Evolutionary conservation across 768 basidiomycete species (phyloP), one percentile per base, ranked within the genome.

Genomic region (Terana coerulea): DNA sequence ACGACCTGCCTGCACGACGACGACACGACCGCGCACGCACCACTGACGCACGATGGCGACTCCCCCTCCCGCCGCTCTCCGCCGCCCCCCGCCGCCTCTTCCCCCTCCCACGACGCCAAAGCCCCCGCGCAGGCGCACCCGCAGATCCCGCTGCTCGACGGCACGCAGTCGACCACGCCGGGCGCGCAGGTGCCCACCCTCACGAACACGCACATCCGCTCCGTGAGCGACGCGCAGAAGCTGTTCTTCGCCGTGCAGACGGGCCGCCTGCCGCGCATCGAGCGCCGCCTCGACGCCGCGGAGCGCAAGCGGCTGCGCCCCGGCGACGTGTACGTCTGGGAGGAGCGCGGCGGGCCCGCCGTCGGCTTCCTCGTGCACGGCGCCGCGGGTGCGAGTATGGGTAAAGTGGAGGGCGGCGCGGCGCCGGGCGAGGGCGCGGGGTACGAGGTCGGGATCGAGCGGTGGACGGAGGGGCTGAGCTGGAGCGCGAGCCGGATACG

Each of bases 401-500:
- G 33, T 24, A 21, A 17, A 14, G 30, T 22, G 49, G 28, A 51
- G 31, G 41, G 41, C 22, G 37, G 22, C 17, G 33, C 28, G 44
- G 52, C n/a, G 29, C 40, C 22, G 30, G 5, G 14, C n/a, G 26
- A 26, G 14, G 40, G 39, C 29, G 30, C 39, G 49, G 43, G 37
- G 22, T 54, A 54, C 40, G 47, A 54, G 12, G 75, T 88, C 28
- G 86, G 87, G 26, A 91, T 91, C 62, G 90, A 91, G 62, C 78
- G 89, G 25, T 91, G 89, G 68, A 91, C 89, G 3, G 89, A 91
- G 64, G 89, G 89, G 21, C 77, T 84, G 60, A 77, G 84, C 57
- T 91, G 89, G 89, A 86, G 85, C 35, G 83, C 89, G 34, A 89
- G 87, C 43, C 81, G 89, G 49, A 88, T 91, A 51, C 79, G 89